These are phyloP conservation scores for Trametes gibbosa DNA, from an alignment of 768 basidiomycete genomes.

Conservation along the genomic window DNA sequence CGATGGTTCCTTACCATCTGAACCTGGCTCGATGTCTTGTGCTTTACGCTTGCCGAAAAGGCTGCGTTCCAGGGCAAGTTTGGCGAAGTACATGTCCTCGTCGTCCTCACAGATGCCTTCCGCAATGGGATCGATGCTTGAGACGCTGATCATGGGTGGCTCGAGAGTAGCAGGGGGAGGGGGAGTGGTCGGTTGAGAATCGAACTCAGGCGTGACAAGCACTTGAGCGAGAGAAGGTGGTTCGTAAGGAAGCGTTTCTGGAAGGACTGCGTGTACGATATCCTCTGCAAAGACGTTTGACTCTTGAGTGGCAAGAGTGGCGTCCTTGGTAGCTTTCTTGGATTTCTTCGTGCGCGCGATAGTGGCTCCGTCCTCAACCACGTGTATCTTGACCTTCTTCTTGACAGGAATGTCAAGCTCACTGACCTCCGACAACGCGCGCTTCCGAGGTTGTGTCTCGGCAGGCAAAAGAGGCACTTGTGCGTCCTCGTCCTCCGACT, in stretches of 20 bases:
- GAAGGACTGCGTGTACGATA: constrained; percentile 49
- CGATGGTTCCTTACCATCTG: constrained; percentile 40
- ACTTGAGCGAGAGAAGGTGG: constrained; percentile 51
- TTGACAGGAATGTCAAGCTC: constrained; percentile 40
- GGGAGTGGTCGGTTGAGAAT: constrained; percentile 50
- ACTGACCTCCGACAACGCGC: constrained; percentile 29
- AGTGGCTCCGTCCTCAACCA: constrained; percentile 14
- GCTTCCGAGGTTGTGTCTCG: constrained; percentile 24
- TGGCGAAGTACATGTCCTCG: constrained; percentile 83
- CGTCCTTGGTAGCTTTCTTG: constrained; percentile 42
- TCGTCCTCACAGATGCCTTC: constrained; percentile 76
- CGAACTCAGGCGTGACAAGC: constrained; percentile 42
- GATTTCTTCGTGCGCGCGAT: constrained; percentile 22
- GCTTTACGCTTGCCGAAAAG: constrained; percentile 23
- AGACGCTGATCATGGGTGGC: constrained; percentile 41
- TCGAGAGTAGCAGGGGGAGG: constrained; percentile 41
- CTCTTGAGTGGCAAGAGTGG: constrained; percentile 17
- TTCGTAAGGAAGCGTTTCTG: constrained; percentile 48
- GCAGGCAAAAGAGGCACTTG: constrained; percentile 21
- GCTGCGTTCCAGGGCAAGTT: constrained; percentile 50
- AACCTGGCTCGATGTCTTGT: constrained; percentile 23
- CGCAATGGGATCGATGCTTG: constrained; percentile 48
- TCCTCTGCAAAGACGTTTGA: constrained; percentile 19
- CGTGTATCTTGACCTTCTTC: constrained; percentile 38
- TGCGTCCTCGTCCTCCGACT: constrained; percentile 60